Evolutionary conservation across 2,329 filamentous ascomycete species (phyloP), one percentile per base, ranked within the genome.

Genomic region (Dothideomycetidae sp.): DNA sequence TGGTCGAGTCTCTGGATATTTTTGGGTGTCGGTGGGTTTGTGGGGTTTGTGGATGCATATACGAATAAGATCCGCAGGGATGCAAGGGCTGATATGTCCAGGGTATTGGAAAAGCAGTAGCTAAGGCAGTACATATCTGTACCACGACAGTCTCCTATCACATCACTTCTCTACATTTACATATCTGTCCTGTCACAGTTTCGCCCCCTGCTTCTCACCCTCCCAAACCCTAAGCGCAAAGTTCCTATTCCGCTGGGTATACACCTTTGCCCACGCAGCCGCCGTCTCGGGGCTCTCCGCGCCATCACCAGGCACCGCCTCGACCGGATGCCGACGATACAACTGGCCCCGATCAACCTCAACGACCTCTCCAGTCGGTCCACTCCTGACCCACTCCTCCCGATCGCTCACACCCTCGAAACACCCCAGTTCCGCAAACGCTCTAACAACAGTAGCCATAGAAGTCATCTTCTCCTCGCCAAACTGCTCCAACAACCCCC

Each of bases 401-500:
- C 10, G 14, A 2, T 46, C 42, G 5, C 38, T 48, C 9, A 60
- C 42, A 13, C 37, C 19, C 10, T 50, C 48, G 23, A 53, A 43
- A 11, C 43, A 30, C 9, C 40, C 46, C 29, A 61, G 51, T 9
- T 52, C 56, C 35, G 58, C 53, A 33, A 61, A 62, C 3, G 56
- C 57, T 35, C 55, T 54, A 30, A 56, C 43, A n/a, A 58, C 58
- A 1, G 60, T 62, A 2, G 50, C 50, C 42, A 62, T 50, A 1
- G 59, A 58, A 5, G 59, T 63, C 36, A 60, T 53, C 16, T 60
- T 53, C 39, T 61, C 56, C 29, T 56, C 52, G 2, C 51, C 53
- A 49, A 59, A 61, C 3, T 47, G 43, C 5, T 55, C 52, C 10
- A 57, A 41, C 13, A 62, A 46, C 11, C 55, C 51, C 2, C 59